Evolutionary conservation across 306 rosid genomes (phyloP).

Genomic region (Trichosanthes truncata): DNA sequence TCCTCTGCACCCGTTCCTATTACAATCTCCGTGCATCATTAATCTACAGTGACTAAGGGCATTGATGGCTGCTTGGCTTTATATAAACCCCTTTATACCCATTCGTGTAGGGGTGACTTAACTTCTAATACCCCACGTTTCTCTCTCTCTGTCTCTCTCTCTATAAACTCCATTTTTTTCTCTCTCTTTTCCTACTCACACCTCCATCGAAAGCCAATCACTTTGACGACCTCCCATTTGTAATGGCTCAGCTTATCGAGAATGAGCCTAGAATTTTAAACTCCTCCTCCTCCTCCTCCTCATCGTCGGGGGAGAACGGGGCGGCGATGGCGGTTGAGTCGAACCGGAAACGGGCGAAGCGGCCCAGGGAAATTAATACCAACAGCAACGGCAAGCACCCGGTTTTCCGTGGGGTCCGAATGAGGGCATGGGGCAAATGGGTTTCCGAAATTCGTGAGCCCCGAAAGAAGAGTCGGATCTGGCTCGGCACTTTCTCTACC

Average conservation of each 20-base stretch:
- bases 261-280: not conserved
- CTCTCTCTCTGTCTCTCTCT: not conserved
- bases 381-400: constrained; percentile 43
- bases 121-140: not conserved
- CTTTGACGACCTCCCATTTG: not conserved
- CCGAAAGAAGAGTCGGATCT: constrained; percentile 83
- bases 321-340: constrained; percentile 8
- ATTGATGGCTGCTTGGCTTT: not conserved
- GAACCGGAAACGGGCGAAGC: constrained; percentile 22
- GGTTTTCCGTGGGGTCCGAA: constrained; percentile 82
- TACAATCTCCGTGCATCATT: not conserved
- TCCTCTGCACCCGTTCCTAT: not conserved
- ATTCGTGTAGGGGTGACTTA: constrained; percentile 14
- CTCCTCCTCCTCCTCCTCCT: not conserved
- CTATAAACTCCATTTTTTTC: no score
- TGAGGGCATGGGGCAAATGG: constrained; percentile 98
- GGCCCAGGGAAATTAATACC: constrained; percentile 29
- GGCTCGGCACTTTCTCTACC: constrained; percentile 89
- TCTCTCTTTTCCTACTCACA: no score
- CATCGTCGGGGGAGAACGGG: not conserved
- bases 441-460: constrained; percentile 98
- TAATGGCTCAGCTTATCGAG: not conserved
- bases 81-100: constrained; percentile 8
- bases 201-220: no score
- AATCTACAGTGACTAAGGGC: not conserved